Evolutionary conservation across 129 eudicot genomes (phyloP), one percentile per base, ranked within the genome.

Genomic region (Centaurea solstitialis): DNA sequence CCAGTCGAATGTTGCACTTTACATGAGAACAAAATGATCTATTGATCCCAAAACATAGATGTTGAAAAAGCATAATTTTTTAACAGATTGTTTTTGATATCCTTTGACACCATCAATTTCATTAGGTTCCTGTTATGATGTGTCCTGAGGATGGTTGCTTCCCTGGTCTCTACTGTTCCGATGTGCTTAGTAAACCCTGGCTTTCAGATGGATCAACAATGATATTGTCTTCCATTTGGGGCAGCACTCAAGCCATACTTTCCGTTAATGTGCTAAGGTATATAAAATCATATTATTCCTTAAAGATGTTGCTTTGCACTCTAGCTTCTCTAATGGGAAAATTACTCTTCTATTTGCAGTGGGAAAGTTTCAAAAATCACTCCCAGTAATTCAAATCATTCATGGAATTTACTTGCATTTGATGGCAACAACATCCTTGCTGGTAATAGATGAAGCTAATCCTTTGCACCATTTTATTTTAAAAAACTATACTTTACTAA

Each of bases 181-280:
- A 74, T 35, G 47, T 91, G 41, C 93, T 89, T 15, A 62, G 81
- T 76, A 79, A 82, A 41, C 99, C 99, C 8, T 96, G 98, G 98
- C 98, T 96, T 79, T 89, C 98, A 79, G 97, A 96, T 89, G 99
- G 94, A 79, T 81, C 70, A 74, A 91, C 98, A n/a, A 81, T 93
- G 84, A 89, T 96, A 70, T 75, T 96, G 69, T 82, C 98, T 59
- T 96, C 99, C 85, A 28, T 81, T 72, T 93, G 99, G 99, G 86
- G 95, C 67, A 96, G 99, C 85, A 82, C 89, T 70, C 91, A 88
- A 88, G 89, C 82, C 17, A 85, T 96, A 81, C 80, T 96, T 80
- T 91, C 98, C 21, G 90, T 96, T 13, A 81, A 96, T 76, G 82
- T 93, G 71, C 70, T 82, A 78, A 96, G 97, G 99, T 96, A 75